These are phyloP conservation scores for Lactifluus subvellereus DNA, from an alignment of 768 basidiomycete species.

Conservation along the genomic window DNA sequence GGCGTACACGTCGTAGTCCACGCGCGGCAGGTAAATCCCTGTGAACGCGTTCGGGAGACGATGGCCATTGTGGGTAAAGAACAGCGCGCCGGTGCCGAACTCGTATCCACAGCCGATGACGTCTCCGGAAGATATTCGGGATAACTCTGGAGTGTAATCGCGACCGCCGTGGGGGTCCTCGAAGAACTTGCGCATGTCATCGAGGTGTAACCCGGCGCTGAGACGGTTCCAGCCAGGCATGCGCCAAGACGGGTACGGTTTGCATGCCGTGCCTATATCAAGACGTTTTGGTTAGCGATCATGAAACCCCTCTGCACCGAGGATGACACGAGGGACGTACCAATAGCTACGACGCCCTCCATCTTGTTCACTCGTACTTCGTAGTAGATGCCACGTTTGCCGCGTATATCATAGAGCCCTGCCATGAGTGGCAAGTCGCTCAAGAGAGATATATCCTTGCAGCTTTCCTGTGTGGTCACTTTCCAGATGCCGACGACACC, in stretches of 20 bases:
- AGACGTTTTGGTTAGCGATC: not conserved
- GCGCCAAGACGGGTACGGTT: conserved; percentile 59
- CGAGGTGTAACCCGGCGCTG: conserved; percentile 60
- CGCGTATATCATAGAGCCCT: conserved; percentile 52
- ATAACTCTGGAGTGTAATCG: conserved; percentile 40
- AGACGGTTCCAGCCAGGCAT: conserved; percentile 68
- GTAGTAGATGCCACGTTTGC: conserved; percentile 55
- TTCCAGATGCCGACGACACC: conserved; percentile 32
- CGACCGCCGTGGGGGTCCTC: conserved; percentile 62
- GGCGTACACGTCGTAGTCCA: conserved; percentile 53
- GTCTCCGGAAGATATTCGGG: conserved; percentile 40
- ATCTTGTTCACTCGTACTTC: conserved; percentile 53
- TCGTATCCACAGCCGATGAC: conserved; percentile 61
- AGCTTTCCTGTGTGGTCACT: conserved; percentile 39
- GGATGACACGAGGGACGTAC: conserved; percentile 31
- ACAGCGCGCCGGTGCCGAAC: conserved; percentile 45
- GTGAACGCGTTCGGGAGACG: conserved; percentile 52
- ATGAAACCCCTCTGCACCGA: too few relatives aligned
- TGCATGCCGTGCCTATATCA: conserved; percentile 51
- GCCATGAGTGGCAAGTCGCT: conserved; percentile 56
- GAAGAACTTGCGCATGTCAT: conserved; percentile 69
- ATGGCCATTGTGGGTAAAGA: conserved; percentile 60
- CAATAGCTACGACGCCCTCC: conserved; percentile 56
- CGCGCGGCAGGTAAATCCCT: conserved; percentile 52
- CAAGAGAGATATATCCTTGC: conserved; percentile 48